Conservation (phyloP, 1,284 basidiomycete genomes). For the Leccinum griseonigrum region DNA sequence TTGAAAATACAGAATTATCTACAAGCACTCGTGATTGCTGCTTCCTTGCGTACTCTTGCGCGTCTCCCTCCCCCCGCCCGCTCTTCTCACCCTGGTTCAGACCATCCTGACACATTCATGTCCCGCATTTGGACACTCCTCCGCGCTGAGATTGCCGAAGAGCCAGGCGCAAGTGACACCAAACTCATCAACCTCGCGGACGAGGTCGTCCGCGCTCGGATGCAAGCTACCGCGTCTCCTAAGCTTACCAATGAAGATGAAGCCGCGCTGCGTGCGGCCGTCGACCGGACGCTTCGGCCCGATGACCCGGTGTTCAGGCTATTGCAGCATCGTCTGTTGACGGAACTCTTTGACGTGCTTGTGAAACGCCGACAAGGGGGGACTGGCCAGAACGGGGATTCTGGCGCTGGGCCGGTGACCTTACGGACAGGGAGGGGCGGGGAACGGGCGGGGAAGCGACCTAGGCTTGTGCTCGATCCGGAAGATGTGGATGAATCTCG, state of each 20-base stretch:
- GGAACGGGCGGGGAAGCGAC: constrained; percentile 24
- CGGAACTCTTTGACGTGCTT: constrained; percentile 41
- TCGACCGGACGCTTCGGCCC: constrained; percentile 57
- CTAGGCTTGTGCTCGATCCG: constrained; percentile 26
- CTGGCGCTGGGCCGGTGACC: constrained; percentile 32
- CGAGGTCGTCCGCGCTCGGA: constrained; percentile 56
- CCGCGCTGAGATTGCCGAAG: constrained; percentile 51
- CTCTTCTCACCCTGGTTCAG: background rate
- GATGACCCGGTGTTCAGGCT: constrained; percentile 65
- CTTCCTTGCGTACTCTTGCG: constrained; percentile 55
- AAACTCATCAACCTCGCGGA: constrained; percentile 68
- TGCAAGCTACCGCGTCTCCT: constrained; percentile 13
- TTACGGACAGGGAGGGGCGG: constrained; percentile 46
- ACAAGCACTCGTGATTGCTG: constrained; percentile 66
- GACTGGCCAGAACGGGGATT: background rate
- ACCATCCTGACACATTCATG: constrained; percentile 39
- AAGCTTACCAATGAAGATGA: constrained; percentile 40
- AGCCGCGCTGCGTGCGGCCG: constrained; percentile 49
- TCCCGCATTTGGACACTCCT: constrained; percentile 64
- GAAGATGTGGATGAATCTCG: background rate
- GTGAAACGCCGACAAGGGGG: constrained; percentile 17
- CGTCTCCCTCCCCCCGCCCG: constrained; percentile 35
- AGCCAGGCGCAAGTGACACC: constrained; percentile 39
- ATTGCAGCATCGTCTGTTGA: constrained; percentile 53
- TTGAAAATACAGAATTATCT: constrained; percentile 64